Base-by-base conservation (phyloP, 441 rosid species). In the Populus trichocarpa region DNA sequence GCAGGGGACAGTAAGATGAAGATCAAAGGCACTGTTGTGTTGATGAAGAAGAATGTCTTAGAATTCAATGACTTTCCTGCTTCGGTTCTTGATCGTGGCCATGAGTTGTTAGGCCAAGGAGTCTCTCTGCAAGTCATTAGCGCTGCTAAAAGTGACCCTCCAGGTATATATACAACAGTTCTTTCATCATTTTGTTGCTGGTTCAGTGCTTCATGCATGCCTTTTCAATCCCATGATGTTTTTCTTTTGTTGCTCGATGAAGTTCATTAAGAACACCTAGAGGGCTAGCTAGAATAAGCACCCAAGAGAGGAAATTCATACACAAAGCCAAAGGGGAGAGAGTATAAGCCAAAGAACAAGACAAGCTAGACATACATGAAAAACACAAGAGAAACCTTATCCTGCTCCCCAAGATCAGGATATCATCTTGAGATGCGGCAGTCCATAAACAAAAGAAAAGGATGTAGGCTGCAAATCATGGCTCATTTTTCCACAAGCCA, bases 11-110 rank as follows among this genome's bases (percentile, higher is more conserved):
- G 20, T 13, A 4, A 1, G 71, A 33, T 22, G 83, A 89, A 87
- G 89, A 86, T 94, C 53, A 83, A 63, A 65, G 97, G 96, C 26
- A 88, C 81, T 16, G 98, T 89, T 57, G 90, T 92, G 75, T 82
- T 94, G 88, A 94, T 90, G 94, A 94, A 89, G 83, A 92, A 93
- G 81, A 91, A 88, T 75, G 95, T 91, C 70, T 82, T 94, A 76
- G 98, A 94, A 72, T 91, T 92, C 83, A 94, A 87, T 72, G 98
- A 94, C 80, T 89, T 90, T 82, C 63, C 82, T 22, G 93, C 91
- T 57, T 90, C 94, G 6, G 16, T 91, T 26, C 84, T 91, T 22
- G 98, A 94, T 75, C 81, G 90, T 7, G n/a, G 91, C 67, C 87
- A 88, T 35, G 97, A 94, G 71, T 74, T 94, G 75, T 50, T 89